phyloP scores from a whole-genome alignment of 2,329 filamentous ascomycete species.

The Cytospora piceae region DNA sequence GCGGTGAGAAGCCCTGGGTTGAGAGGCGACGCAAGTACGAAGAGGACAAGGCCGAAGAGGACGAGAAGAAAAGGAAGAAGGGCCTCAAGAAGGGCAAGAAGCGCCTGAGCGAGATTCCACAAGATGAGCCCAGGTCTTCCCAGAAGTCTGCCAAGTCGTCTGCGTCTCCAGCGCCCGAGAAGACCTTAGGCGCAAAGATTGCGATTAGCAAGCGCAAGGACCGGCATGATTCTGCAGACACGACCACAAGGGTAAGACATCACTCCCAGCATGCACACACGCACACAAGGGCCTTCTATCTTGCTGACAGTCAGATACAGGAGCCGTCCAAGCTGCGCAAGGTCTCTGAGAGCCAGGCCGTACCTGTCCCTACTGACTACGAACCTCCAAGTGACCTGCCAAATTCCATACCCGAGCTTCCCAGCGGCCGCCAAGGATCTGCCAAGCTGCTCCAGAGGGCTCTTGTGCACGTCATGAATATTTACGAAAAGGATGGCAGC shows the following conservation, averaged over 20 bases:
- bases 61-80: slow-evolving; percentile 61
- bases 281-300: not conserved
- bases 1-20: slow-evolving; percentile 88
- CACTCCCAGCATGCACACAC: not conserved
- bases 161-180: slow-evolving; percentile 45
- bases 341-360: slow-evolving; percentile 53
- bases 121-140: slow-evolving; percentile 47
- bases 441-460: slow-evolving; percentile 73
- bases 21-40: slow-evolving; percentile 65
- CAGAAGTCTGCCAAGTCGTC: slow-evolving; percentile 45
- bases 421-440: slow-evolving; percentile 66
- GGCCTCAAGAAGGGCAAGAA: slow-evolving; percentile 68
- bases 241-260: slow-evolving; percentile 50
- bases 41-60: slow-evolving; percentile 63
- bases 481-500: slow-evolving; percentile 67
- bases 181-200: slow-evolving; percentile 46
- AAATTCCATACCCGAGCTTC: slow-evolving; percentile 57
- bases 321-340: slow-evolving; percentile 58
- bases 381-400: slow-evolving; percentile 56
- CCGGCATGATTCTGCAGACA: slow-evolving; percentile 59
- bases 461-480: slow-evolving; percentile 67
- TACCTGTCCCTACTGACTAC: slow-evolving; percentile 46
- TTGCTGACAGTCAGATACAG: slow-evolving; percentile 36
- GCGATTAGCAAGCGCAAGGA: slow-evolving; percentile 58
- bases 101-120: slow-evolving; percentile 63